Evolutionary conservation across 2,329 filamentous ascomycete genomes (phyloP).

Genomic region (Xylaria sp.): DNA sequence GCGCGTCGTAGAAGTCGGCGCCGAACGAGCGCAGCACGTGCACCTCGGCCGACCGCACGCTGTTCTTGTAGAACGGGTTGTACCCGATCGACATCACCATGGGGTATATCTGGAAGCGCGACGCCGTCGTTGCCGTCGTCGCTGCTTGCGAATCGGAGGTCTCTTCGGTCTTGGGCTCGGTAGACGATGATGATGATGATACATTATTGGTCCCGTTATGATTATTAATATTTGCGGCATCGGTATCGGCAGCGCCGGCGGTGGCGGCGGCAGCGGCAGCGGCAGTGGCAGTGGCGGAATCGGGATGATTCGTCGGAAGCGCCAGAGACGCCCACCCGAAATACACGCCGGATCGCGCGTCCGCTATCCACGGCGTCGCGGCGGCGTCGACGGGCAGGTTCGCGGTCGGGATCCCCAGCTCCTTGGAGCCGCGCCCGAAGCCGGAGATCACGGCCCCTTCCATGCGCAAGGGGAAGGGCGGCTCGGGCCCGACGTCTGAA

Average conservation of each 20-base stretch:
- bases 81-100: conserved; percentile 96
- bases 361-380: conserved; percentile 67
- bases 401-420: conserved; percentile 96
- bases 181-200: conserved; percentile 2
- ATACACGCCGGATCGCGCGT: conserved; percentile 84
- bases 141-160: neutral
- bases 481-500: conserved; percentile 74
- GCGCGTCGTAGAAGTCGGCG: conserved; percentile 84
- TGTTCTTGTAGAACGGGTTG: conserved; percentile 98
- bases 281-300: conserved; percentile 47
- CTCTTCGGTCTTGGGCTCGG: conserved; percentile 18
- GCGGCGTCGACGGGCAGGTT: conserved; percentile 82
- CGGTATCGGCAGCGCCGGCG: no score
- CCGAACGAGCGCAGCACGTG: conserved; percentile 84
- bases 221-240: conserved; percentile 36
- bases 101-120: conserved; percentile 68
- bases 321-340: conserved; percentile 88
- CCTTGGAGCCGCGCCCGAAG: conserved; percentile 92
- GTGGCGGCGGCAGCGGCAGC: no score
- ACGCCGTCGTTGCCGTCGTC: neutral
- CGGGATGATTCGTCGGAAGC: conserved; percentile 61
- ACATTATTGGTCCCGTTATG: neutral
- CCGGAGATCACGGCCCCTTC: conserved; percentile 90
- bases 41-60: conserved; percentile 85
- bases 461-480: conserved; percentile 85